Evolutionary conservation across 768 basidiomycete species (phyloP), one percentile per base, ranked within the genome.

Genomic region (Boletus barrowsii): DNA sequence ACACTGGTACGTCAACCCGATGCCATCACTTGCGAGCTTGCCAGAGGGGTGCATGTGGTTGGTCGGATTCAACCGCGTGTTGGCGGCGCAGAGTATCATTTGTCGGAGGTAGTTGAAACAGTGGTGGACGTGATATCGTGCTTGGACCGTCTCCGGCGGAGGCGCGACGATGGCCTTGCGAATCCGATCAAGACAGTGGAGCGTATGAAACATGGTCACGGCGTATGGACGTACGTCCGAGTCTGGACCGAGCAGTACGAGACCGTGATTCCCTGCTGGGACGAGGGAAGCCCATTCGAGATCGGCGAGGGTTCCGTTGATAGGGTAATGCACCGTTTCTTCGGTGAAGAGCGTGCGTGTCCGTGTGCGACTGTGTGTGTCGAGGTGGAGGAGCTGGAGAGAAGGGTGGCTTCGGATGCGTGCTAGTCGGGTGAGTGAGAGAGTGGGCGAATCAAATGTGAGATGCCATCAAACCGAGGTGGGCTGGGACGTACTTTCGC

Each of bases 21-120:
- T 65, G 3, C 65, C 66, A 33, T 68, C 61, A 3, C 30, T 55
- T 24, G 61, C 63, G 1, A 13, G 39, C 26, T 22, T 9, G 9
- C 66, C 66, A 3, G 53, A 53, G 4, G 47, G 33, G 14, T 42
- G 33, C 2, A 63, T 48, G 3, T 60, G 55, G 22, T 65, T 58
- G 10, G 46, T 56, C 3, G 65, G 66, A 45, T 68, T 68, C 55
- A 76, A 33, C 26, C 67, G 62, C 24, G 67, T 64, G 49, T 75
- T 68, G 4, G 66, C 67, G 1, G 67, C 67, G 40, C 75, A 77
- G 29, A 72, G 57, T 0, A 75, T 51, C 66, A 69, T 70, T 65
- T 76, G 72, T 4, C 70, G 61, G 17, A 77, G 54, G 33, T 77
- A 76, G 51, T 76, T 77, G 58, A 77, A 53, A 43, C 75, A 76